Conservation (phyloP, 345 rosid species). For the Camelina sativa region DNA sequence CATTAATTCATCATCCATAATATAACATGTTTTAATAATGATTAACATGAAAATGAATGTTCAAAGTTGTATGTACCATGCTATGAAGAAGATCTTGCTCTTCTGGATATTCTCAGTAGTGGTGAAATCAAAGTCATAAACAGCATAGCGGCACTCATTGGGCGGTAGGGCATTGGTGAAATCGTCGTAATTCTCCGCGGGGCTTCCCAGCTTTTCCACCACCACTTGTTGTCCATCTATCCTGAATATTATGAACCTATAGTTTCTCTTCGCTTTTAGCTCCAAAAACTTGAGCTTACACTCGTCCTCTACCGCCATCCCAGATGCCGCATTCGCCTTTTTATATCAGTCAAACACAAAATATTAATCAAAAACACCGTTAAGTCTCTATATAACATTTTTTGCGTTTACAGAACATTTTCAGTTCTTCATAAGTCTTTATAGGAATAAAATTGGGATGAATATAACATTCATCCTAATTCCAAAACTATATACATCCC, state of each 20-base stretch:
- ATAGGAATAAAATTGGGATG: neutral
- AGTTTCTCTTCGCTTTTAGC: constrained; percentile 82
- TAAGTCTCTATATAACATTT: too few species aligned
- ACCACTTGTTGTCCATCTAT: constrained; percentile 82
- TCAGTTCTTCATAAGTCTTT: too few species aligned
- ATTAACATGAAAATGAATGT: constrained; percentile 26
- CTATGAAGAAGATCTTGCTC: constrained; percentile 97
- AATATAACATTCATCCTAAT: neutral
- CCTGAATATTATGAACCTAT: constrained; percentile 85
- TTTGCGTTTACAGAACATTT: too few species aligned
- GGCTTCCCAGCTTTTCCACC: constrained; percentile 78
- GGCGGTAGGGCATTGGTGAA: constrained; percentile 76
- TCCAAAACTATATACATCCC: neutral
- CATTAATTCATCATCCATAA: neutral
- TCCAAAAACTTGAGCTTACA: constrained; percentile 90
- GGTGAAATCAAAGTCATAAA: constrained; percentile 83
- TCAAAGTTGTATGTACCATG: constrained; percentile 56
- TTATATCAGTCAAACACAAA: too few species aligned
- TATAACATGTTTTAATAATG: too few species aligned
- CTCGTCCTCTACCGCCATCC: constrained; percentile 91
- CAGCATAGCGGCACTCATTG: constrained; percentile 92
- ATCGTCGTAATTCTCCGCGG: constrained; percentile 72
- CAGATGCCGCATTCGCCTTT: constrained; percentile 92
- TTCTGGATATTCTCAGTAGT: constrained; percentile 93
- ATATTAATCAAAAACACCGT: too few species aligned